Conservation (phyloP, 78 protist species). For the Emiliania huxleyi region DNA sequence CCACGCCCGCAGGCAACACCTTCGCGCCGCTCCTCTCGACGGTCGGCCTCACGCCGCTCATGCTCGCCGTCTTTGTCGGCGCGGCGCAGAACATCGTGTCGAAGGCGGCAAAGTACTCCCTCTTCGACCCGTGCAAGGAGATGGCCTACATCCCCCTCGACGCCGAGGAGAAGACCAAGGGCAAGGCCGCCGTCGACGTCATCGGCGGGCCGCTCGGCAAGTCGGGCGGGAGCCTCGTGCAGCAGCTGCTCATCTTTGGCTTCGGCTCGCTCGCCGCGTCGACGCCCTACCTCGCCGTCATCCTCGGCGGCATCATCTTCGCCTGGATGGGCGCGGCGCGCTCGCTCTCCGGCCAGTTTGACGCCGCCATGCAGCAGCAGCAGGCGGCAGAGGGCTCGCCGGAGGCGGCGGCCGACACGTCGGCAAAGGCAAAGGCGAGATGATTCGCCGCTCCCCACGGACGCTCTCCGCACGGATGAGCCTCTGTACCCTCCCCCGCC, state of each 20-base stretch:
- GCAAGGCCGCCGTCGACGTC: constrained; percentile 51
- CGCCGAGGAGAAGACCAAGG: constrained; percentile 10
- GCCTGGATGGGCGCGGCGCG: no score
- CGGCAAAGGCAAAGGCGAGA: no score
- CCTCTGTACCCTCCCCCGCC: no score
- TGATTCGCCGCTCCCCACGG: no score
- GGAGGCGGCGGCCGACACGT: no score
- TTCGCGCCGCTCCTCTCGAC: neutral
- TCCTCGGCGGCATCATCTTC: neutral
- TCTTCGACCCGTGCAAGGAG: constrained; percentile 24
- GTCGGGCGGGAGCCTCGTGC: constrained; percentile 41
- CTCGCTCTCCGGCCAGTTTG: no score
- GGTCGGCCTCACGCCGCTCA: constrained; percentile 13
- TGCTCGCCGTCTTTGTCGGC: constrained; percentile 12
- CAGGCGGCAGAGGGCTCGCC: no score
- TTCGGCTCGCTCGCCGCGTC: no score
- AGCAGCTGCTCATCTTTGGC: constrained; percentile 22
- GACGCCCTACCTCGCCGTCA: constrained; percentile 1
- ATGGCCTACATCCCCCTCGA: constrained; percentile 34
- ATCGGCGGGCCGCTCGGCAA: constrained; percentile 36
- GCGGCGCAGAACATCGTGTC: constrained; percentile 11
- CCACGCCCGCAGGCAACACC: constrained; percentile 6
- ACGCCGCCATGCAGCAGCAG: no score
- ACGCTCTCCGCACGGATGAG: no score
- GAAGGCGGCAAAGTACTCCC: constrained; percentile 13